phyloP scores from a whole-genome alignment of 192 early-diverging fungal species.

The Coemansia sp. region DNA sequence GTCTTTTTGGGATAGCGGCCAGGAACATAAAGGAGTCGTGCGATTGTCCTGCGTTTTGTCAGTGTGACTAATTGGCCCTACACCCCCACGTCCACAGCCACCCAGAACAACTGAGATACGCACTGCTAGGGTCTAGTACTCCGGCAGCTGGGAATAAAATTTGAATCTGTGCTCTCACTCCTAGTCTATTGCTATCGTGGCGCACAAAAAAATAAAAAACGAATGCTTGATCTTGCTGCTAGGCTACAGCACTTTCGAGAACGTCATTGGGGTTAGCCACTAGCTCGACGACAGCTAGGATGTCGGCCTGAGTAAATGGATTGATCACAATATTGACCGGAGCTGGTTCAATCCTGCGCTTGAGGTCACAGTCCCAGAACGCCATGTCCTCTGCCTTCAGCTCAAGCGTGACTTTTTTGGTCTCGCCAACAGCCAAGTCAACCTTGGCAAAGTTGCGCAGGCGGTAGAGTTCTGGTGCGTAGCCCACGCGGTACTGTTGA shows the following conservation, averaged over 20 bases:
- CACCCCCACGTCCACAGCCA: too few relatives aligned
- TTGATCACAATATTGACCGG: slow-evolving; percentile 37
- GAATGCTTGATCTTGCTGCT: neutral
- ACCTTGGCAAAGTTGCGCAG: slow-evolving; percentile 59
- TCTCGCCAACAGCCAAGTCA: slow-evolving; percentile 39
- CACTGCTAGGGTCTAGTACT: neutral
- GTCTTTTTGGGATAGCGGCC: neutral
- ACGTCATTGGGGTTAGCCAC: slow-evolving; percentile 14
- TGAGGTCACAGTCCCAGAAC: slow-evolving; percentile 33
- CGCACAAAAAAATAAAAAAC: neutral
- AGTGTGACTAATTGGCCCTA: too few relatives aligned
- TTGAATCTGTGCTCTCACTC: neutral
- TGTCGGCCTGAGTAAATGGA: slow-evolving; percentile 14
- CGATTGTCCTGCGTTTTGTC: too few relatives aligned
- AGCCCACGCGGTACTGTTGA: slow-evolving; percentile 54
- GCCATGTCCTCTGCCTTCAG: slow-evolving; percentile 43
- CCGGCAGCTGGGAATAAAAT: neutral
- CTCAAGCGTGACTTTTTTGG: slow-evolving; percentile 39
- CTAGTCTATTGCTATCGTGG: neutral
- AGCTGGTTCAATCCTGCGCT: slow-evolving; percentile 28
- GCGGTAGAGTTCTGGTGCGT: slow-evolving; percentile 56
- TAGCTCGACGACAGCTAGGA: slow-evolving; percentile 17
- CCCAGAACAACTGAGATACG: too few relatives aligned
- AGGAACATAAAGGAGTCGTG: too few relatives aligned
- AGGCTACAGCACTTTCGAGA: slow-evolving; percentile 10